phyloP scores from a whole-genome alignment of 306 rosid species.

The Sindora glabra region DNA sequence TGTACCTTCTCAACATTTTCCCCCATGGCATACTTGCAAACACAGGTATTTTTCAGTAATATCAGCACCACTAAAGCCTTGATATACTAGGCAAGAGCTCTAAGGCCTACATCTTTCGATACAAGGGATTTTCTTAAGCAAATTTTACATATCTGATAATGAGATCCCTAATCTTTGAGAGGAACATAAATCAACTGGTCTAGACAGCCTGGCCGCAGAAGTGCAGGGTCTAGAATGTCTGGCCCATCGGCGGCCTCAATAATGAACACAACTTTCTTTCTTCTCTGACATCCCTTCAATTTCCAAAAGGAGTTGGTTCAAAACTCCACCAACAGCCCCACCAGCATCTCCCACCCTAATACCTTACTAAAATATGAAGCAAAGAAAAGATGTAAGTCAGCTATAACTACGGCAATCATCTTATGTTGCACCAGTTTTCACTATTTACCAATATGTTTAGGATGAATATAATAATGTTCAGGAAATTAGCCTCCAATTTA shows the following conservation, averaged over 20 bases:
- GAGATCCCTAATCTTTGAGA: slow-evolving; percentile 93
- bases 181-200: slow-evolving; percentile 96
- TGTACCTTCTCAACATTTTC: slow-evolving; percentile 95
- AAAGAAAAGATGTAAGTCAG: neutral
- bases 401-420: neutral
- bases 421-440: too few species aligned
- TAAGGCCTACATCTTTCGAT: slow-evolving; percentile 78
- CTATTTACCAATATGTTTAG: neutral
- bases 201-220: slow-evolving; percentile 93
- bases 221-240: slow-evolving; percentile 94
- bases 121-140: slow-evolving; percentile 91
- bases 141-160: slow-evolving; percentile 72
- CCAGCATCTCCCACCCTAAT: slow-evolving; percentile 97
- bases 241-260: slow-evolving; percentile 98
- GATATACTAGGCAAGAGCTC: slow-evolving; percentile 94
- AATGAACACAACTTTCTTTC: slow-evolving; percentile 74
- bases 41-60: slow-evolving; percentile 94
- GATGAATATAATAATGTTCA: too few species aligned
- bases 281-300: slow-evolving; percentile 71
- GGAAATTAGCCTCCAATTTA: too few species aligned
- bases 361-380: slow-evolving; percentile 62
- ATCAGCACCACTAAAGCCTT: slow-evolving; percentile 97
- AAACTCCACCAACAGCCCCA: slow-evolving; percentile 95
- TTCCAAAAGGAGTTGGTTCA: slow-evolving; percentile 82
- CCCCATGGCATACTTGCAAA: slow-evolving; percentile 93